Evolutionary conservation across 2,329 filamentous ascomycete species (phyloP).

Genomic region (Pseudocercospora vitis): DNA sequence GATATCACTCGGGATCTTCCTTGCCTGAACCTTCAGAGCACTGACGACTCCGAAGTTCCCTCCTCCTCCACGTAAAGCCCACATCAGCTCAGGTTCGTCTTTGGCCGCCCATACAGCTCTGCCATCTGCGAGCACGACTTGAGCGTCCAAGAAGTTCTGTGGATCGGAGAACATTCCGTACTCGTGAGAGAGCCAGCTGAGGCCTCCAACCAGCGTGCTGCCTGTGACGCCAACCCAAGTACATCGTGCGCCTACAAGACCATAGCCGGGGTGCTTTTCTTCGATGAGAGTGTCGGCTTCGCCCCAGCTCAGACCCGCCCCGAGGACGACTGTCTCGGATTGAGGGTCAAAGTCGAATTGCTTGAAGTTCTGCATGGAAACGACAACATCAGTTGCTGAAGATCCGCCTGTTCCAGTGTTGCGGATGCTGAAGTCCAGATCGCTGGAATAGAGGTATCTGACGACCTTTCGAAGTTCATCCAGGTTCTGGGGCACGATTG

Average conservation of each 20-base stretch:
- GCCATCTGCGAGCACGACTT: constrained; percentile 43
- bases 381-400: constrained; percentile 41
- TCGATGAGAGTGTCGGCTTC: constrained; percentile 42
- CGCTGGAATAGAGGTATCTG: constrained; percentile 34
- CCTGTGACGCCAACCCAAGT: constrained; percentile 45
- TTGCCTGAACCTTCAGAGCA: constrained; percentile 33
- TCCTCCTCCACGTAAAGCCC: constrained; percentile 45
- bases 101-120: constrained; percentile 40
- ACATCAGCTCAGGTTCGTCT: constrained; percentile 43
- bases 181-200: constrained; percentile 44
- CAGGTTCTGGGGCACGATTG: constrained; percentile 37
- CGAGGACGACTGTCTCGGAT: constrained; percentile 38
- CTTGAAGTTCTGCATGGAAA: constrained; percentile 43
- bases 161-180: constrained; percentile 43
- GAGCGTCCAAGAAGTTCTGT: constrained; percentile 43
- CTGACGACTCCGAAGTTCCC: constrained; percentile 39
- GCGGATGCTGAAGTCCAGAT: constrained; percentile 43
- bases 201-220: constrained; percentile 40
- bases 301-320: constrained; percentile 42
- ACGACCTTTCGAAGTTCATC: constrained; percentile 37
- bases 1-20: constrained; percentile 33
- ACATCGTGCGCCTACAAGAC: constrained; percentile 40
- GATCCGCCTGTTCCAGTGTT: constrained; percentile 41
- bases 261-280: constrained; percentile 38
- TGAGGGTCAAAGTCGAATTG: constrained; percentile 39